Evolutionary conservation across 192 early-diverging fungal species (phyloP), one percentile per base, ranked within the genome.

Genomic region (Coemansia sp.): DNA sequence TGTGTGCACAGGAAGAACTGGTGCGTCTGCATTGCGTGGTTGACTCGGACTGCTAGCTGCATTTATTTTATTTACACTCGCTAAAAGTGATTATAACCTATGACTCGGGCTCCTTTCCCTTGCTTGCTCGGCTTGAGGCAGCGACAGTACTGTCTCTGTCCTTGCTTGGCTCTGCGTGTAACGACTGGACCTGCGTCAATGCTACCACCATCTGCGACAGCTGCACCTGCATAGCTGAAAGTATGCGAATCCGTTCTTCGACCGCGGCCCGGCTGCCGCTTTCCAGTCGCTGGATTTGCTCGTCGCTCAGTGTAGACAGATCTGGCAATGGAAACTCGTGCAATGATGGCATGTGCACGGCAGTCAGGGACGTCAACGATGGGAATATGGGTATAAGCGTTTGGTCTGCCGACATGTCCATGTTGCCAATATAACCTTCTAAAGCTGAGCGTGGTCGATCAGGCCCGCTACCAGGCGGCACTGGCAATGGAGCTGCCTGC

Each of bases 191-290:
- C 41, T 80, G 77, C 1, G 77, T 80, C 35, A 80, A 58, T 9
- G 77, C 65, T 27, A 65, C 38, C 12, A 80, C 49, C 77, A 80
- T 80, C 12, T 80, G 71, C 23, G 77, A 80, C 4, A 90, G 84
- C 70, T 91, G 90, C 2, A 61, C 62, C 59, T 90, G 85, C 8
- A 87, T 75, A 1, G 81, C 80, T 25, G 89, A 82, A 49, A 91
- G 67, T 25, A 90, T 76, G 11, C 87, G 82, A 38, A 91, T 72
- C 11, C 88, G 79, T 38, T 91, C 88, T 53, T 79, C 77, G 2
- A 91, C 83, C 3, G 85, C 88, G 2, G 84, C 77, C 31, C 87
- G 76, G 3, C 87, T 87, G 23, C 75, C 83, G 0, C 82, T 64
- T 7, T 87, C 83, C 11, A 91, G 65, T 1, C 67, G 69, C 9